Percentiles rank a stretch among this genome's conserved stretches.
These are phyloP conservation scores for Monilinia laxa DNA, from an alignment of 2,329 filamentous ascomycete genomes.

Conservation along the genomic window DNA sequence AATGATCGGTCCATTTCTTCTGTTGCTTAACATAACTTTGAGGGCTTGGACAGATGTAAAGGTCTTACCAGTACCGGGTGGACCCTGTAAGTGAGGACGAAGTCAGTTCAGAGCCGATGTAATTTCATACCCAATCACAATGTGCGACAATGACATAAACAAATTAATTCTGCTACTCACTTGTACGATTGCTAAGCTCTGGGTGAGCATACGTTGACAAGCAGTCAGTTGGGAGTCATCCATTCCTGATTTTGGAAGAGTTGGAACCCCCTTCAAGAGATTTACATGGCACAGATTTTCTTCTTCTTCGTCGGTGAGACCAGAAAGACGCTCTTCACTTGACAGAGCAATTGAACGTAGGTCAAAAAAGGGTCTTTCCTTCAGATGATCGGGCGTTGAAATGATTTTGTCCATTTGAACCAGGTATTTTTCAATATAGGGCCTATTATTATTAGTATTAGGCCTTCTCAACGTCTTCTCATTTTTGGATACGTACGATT, in stretches of 20 bases:
- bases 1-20: conserved; percentile 67
- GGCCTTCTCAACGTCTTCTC: background rate
- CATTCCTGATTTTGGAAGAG: conserved; percentile 48
- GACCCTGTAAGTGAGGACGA: conserved; percentile 50
- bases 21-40: conserved; percentile 62
- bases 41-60: conserved; percentile 74
- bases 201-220: conserved; percentile 67
- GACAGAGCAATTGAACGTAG: conserved; percentile 18
- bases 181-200: conserved; percentile 72
- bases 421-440: conserved; percentile 20
- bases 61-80: conserved; percentile 76
- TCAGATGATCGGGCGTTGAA: conserved; percentile 11
- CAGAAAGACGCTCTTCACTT: background rate
- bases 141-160: background rate
- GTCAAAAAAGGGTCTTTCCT: conserved; percentile 24
- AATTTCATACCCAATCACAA: conserved; percentile 41
- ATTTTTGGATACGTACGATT: conserved; percentile 12
- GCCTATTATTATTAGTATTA: conserved; percentile 2
- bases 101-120: background rate
- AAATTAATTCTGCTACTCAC: background rate
- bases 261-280: conserved; percentile 56
- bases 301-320: conserved; percentile 22
- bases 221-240: conserved; percentile 72
- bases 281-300: conserved; percentile 49
- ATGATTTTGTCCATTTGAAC: conserved; percentile 24